Conservation (phyloP, 2,329 filamentous ascomycete species). For the Elsinoe fawcettii region DNA sequence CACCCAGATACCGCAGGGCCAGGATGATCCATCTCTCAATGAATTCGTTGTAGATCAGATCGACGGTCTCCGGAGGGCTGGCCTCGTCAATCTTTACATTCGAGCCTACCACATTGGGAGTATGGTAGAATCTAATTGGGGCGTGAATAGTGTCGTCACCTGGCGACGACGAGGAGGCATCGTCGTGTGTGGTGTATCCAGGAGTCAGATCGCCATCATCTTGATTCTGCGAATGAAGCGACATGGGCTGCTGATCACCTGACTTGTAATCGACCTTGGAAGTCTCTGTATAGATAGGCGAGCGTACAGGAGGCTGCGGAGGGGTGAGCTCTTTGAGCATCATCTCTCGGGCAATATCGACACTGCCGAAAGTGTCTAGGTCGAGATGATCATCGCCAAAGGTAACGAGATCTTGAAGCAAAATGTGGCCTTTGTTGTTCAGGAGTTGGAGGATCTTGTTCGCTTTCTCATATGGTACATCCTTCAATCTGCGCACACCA, state of each 20-base stretch:
- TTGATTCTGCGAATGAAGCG: neutral
- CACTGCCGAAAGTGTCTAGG: neutral
- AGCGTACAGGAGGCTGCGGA: constrained; percentile 15
- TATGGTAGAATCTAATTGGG: constrained; percentile 62
- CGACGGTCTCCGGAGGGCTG: constrained; percentile 60
- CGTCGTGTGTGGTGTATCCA: constrained; percentile 86
- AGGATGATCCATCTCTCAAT: constrained; percentile 72
- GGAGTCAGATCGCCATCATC: constrained; percentile 42
- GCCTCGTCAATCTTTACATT: constrained; percentile 52
- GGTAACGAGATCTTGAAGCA: constrained; percentile 27
- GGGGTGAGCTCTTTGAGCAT: constrained; percentile 16
- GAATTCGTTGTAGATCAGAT: constrained; percentile 88
- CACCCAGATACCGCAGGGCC: constrained; percentile 57
- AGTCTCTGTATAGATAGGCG: neutral
- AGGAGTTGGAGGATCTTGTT: constrained; percentile 56
- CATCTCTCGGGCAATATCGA: constrained; percentile 1
- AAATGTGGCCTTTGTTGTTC: constrained; percentile 50
- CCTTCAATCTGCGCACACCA: constrained; percentile 64
- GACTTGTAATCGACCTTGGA: neutral
- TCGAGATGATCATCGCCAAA: constrained; percentile 30
- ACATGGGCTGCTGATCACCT: constrained; percentile 11
- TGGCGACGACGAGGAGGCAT: constrained; percentile 57
- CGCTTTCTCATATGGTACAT: constrained; percentile 73
- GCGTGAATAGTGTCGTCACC: constrained; percentile 87
- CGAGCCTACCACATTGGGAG: constrained; percentile 78